Evolutionary conservation across 225 moss, liverwort and hornwort species (phyloP).

Genomic region (Marchantia polymorpha): DNA sequence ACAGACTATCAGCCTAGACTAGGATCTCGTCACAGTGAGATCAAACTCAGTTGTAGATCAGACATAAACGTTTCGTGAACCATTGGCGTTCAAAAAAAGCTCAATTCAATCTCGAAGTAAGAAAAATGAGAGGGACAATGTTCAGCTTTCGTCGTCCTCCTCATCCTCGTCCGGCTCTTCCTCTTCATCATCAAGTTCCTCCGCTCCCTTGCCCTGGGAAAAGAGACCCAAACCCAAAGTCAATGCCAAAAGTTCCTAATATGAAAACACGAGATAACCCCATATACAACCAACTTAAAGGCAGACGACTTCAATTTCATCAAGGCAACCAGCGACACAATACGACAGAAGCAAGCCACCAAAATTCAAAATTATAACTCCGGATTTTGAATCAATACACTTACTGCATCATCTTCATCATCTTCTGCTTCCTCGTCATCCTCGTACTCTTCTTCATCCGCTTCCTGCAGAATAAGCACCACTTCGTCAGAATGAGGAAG

Average conservation of each 20-base stretch:
- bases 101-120: neutral
- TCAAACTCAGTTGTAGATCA: slow-evolving; percentile 19
- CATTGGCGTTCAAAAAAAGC: slow-evolving; percentile 8
- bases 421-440: slow-evolving; percentile 83
- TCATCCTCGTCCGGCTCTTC: slow-evolving; percentile 89
- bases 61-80: slow-evolving; percentile 9
- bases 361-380: too few species aligned
- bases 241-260: too few species aligned
- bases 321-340: neutral
- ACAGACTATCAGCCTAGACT: slow-evolving; percentile 24
- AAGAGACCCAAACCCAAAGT: neutral
- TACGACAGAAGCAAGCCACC: neutral
- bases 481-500: neutral
- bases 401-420: slow-evolving; percentile 80
- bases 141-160: slow-evolving; percentile 67
- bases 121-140: neutral
- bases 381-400: neutral
- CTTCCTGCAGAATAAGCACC: slow-evolving; percentile 51
- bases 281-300: too few species aligned
- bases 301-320: neutral
- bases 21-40: slow-evolving; percentile 18
- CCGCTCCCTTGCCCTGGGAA: slow-evolving; percentile 67
- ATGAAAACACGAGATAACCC: too few species aligned
- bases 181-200: slow-evolving; percentile 77
- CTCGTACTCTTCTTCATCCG: slow-evolving; percentile 72